Evolutionary conservation across 1,284 basidiomycete genomes (phyloP).

Genomic region (Trichosporon sp.): DNA sequence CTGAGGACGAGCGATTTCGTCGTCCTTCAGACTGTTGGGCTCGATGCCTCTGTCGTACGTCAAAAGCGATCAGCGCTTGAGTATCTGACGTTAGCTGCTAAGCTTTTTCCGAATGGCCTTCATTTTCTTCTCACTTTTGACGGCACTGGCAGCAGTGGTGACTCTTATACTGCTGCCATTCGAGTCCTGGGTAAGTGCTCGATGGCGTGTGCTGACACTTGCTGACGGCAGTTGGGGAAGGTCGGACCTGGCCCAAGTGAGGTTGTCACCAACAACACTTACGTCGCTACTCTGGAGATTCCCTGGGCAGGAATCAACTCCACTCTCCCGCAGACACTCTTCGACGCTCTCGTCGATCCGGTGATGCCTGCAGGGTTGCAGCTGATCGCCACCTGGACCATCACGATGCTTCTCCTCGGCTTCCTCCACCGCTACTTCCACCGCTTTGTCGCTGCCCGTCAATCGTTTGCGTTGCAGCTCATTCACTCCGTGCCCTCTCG

Average conservation of each 20-base stretch:
- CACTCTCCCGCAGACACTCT: slow-evolving; percentile 24
- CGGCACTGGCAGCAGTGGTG: slow-evolving; percentile 34
- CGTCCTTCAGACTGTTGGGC: slow-evolving; percentile 90
- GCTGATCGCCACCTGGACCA: slow-evolving; percentile 86
- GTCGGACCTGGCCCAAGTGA: slow-evolving; percentile 4
- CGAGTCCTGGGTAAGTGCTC: slow-evolving; percentile 51
- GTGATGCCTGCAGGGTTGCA: slow-evolving; percentile 80
- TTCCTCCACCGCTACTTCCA: slow-evolving; percentile 85
- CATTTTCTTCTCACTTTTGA: slow-evolving; percentile 71
- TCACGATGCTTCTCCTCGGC: slow-evolving; percentile 76
- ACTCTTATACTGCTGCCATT: slow-evolving; percentile 78
- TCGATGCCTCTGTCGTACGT: slow-evolving; percentile 86
- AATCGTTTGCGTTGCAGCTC: slow-evolving; percentile 86
- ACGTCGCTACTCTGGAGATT: not conserved
- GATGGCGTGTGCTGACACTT: slow-evolving; percentile 54
- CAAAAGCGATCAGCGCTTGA: slow-evolving; percentile 19
- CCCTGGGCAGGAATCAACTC: not conserved
- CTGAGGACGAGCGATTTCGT: slow-evolving; percentile 83
- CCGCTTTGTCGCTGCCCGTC: slow-evolving; percentile 82
- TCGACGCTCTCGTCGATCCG: slow-evolving; percentile 74
- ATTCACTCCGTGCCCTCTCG: slow-evolving; percentile 90
- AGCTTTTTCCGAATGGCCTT: slow-evolving; percentile 95
- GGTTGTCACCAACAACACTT: slow-evolving; percentile 6
- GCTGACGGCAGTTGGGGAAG: slow-evolving; percentile 20
- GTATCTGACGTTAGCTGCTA: slow-evolving; percentile 58